Base-by-base conservation (phyloP, 2,329 filamentous ascomycete species). In the Cercospora sp. region DNA sequence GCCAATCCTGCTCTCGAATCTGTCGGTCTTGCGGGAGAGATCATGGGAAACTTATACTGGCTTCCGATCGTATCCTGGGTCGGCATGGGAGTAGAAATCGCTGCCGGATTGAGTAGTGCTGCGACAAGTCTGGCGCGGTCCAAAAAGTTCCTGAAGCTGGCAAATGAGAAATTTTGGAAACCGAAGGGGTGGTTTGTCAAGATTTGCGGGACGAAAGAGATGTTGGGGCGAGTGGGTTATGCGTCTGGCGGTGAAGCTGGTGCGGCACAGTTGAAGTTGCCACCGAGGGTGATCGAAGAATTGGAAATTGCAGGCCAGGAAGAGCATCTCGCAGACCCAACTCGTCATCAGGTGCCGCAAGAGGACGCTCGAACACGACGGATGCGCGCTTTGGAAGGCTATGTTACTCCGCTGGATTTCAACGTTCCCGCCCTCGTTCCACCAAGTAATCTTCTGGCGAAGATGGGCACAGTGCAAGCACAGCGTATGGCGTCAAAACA, bases 1-100 rank as follows among this genome's bases (percentile, higher is more conserved):
- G 74, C 74, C 8, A 65, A 72, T 10, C 75, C 75, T 0, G 67
- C 73, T 64, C 73, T 75, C 64, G 71, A 77, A 67, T 66, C 67
- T 9, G 64, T 71, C 7, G 68, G 73, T 33, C 57, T 74, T 4
- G 71, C 69, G 3, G 74, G 75, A 3, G 69, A 68, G 1, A 63
- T 68, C 18, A 71, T 77, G 59, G 58, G 69, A 5, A 65, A 70
- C 5, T 65, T 70, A 5, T 71, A 74, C 60, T 64, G 76, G 20
- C 60, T 73, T 1, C 74, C 72, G 1, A 65, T 72, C 2, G 69
- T 74, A 42, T 68, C 69, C 26, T 67, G 57, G 9, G 72, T 71
- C 10, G 73, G 73, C 2, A 68, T 68, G 5, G 69, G 74, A 8
- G 58, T 76, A 3, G 71, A 74, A 60, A 42, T 73, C 18, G 64